These are phyloP conservation scores for Lantana camara DNA, from an alignment of 257 asterid species.

Conservation along the genomic window DNA sequence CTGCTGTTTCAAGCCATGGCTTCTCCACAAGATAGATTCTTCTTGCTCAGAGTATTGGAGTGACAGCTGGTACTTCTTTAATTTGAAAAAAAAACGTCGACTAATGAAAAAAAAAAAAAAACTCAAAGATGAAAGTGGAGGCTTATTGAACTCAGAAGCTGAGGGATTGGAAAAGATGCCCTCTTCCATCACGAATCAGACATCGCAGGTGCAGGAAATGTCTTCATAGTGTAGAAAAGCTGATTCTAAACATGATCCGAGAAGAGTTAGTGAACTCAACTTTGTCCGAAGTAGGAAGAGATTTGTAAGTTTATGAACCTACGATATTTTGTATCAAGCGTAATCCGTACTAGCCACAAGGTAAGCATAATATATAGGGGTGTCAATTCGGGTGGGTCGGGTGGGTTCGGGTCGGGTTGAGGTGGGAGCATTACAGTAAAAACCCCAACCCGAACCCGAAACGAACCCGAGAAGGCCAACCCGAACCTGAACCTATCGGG, in stretches of 20 bases:
- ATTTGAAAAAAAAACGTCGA: constrained; percentile 16
- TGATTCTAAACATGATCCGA: constrained; percentile 25
- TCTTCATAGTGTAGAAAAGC: constrained; percentile 32
- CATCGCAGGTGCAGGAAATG: constrained; percentile 29
- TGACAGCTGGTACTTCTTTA: constrained; percentile 32
- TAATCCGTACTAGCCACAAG: too few relatives aligned
- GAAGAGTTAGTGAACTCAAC: too few relatives aligned
- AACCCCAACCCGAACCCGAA: too few relatives aligned
- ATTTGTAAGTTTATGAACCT: too few relatives aligned
- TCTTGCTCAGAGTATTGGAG: constrained; percentile 37
- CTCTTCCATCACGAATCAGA: constrained; percentile 27
- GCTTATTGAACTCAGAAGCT: constrained; percentile 46
- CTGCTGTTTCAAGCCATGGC: constrained; percentile 32
- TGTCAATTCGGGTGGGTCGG: too few relatives aligned
- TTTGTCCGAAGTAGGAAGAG: too few relatives aligned
- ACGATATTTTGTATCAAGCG: too few relatives aligned
- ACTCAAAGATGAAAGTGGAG: constrained; percentile 30
- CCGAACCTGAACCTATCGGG: too few relatives aligned
- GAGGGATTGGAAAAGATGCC: constrained; percentile 45
- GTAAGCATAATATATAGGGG: too few relatives aligned
- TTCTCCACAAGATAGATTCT: constrained; percentile 44
- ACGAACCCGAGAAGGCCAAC: too few relatives aligned
- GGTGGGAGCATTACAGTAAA: too few relatives aligned
- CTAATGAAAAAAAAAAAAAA: background rate
- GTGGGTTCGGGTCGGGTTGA: too few relatives aligned